A percentile compares a stretch with the other conserved stretches of the same genome.
These are phyloP conservation scores for Nakazawaea anatomiae DNA, from an alignment of 805 yeast species.

Conservation along the genomic window DNA sequence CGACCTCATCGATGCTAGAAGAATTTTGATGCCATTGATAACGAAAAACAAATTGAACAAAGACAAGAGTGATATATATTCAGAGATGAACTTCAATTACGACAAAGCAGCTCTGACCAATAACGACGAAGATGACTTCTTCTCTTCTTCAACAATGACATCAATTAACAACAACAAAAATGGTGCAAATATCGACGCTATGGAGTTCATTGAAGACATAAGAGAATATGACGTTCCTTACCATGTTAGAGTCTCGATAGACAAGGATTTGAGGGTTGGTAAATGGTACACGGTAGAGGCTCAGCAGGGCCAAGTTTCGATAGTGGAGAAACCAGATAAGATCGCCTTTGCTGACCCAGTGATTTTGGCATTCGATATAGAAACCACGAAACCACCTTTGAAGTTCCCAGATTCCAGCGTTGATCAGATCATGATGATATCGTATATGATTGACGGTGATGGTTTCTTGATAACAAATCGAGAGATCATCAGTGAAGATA, in stretches of 20 bases:
- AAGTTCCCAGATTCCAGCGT: constrained; percentile 90
- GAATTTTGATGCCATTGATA: constrained; percentile 63
- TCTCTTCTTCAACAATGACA: constrained; percentile 4
- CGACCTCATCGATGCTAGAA: constrained; percentile 72
- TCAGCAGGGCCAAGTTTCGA: constrained; percentile 44
- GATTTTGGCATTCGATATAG: constrained; percentile 94
- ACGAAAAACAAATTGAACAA: constrained; percentile 56
- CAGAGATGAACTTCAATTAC: constrained; percentile 41
- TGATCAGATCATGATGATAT: constrained; percentile 97
- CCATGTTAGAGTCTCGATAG: constrained; percentile 94
- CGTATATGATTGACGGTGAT: constrained; percentile 98
- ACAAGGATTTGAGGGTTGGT: constrained; percentile 80
- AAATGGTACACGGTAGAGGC: constrained; percentile 89
- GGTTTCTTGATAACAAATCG: constrained; percentile 92
- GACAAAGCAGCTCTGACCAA: constrained; percentile 18
- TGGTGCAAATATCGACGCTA: constrained; percentile 40
- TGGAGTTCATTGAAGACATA: constrained; percentile 67
- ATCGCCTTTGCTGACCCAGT: constrained; percentile 97
- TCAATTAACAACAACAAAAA: constrained; percentile 17
- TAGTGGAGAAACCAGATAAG: constrained; percentile 61
- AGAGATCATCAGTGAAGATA: constrained; percentile 90
- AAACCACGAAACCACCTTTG: constrained; percentile 92
- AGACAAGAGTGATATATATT: constrained; percentile 63
- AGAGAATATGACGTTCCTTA: constrained; percentile 96
- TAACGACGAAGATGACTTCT: constrained; percentile 23